These are phyloP conservation scores for Voacanga thouarsii DNA, from an alignment of 257 asterid species.

Conservation along the genomic window DNA sequence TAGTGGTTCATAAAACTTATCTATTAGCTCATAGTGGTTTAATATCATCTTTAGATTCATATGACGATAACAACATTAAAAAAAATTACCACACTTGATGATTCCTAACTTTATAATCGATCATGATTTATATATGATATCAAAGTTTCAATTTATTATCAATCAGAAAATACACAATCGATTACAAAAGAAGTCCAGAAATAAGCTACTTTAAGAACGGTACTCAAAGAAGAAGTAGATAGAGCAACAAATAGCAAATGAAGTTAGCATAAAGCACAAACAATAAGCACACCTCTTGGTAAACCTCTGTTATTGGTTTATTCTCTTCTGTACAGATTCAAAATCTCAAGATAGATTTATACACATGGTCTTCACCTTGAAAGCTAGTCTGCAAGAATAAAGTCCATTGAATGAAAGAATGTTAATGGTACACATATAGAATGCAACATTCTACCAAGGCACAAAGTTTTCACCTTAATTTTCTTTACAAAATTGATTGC, in stretches of 20 bases:
- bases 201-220: background rate
- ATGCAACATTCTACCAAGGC: slow-evolving; percentile 7
- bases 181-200: background rate
- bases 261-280: slow-evolving; percentile 17
- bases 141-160: too few relatives aligned
- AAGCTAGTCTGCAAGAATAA: slow-evolving; percentile 68
- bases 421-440: slow-evolving; percentile 3
- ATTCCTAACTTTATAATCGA: too few relatives aligned
- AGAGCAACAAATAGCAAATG: background rate
- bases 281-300: slow-evolving; percentile 62
- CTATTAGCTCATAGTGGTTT: too few relatives aligned
- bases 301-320: slow-evolving; percentile 70
- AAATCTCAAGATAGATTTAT: slow-evolving; percentile 85
- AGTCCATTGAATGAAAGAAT: slow-evolving; percentile 27
- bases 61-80: too few relatives aligned
- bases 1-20: too few relatives aligned
- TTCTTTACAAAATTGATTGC: slow-evolving; percentile 80
- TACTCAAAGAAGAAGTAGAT: background rate
- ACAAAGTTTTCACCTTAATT: slow-evolving; percentile 65
- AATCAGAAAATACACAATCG: too few relatives aligned
- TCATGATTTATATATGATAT: too few relatives aligned
- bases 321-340: slow-evolving; percentile 76
- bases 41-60: too few relatives aligned
- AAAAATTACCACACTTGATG: too few relatives aligned
- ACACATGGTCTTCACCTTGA: slow-evolving; percentile 80